Conservation (phyloP, 495 filamentous ascomycete species). For the Daldinia bambusicola region DNA sequence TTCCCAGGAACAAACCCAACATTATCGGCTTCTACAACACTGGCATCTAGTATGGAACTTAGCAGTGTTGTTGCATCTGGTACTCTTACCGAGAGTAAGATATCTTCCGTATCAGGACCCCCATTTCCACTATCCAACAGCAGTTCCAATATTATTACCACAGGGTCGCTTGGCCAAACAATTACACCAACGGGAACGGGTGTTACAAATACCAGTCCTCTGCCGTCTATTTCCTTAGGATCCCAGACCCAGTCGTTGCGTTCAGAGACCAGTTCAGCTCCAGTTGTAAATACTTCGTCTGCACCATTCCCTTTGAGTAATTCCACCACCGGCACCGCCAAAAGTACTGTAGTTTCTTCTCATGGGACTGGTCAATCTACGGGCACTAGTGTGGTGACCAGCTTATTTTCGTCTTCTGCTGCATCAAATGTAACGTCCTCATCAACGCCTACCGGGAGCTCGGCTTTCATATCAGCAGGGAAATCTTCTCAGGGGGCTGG, state of each 20-base stretch:
- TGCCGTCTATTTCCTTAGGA: neutral
- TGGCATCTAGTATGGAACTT: constrained; percentile 27
- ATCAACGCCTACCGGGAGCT: constrained; percentile 24
- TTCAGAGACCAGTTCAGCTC: constrained; percentile 19
- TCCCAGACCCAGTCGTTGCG: constrained; percentile 11
- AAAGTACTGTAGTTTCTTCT: constrained; percentile 23
- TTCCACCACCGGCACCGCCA: constrained; percentile 23
- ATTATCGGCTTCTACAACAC: constrained; percentile 19
- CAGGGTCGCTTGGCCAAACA: constrained; percentile 3
- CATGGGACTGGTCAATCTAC: constrained; percentile 9
- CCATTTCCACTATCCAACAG: constrained; percentile 33
- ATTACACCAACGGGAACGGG: constrained; percentile 13
- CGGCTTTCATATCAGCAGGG: neutral
- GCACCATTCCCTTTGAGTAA: constrained; percentile 39
- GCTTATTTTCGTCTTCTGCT: constrained; percentile 18
- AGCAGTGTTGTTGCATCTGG: constrained; percentile 40
- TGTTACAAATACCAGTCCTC: constrained; percentile 12
- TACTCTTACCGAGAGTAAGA: constrained; percentile 24
- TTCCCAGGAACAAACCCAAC: constrained; percentile 26
- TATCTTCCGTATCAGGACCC: constrained; percentile 17
- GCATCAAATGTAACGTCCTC: constrained; percentile 23
- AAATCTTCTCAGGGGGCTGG: constrained; percentile 11
- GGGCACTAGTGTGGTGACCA: constrained; percentile 24
- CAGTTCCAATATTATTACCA: constrained; percentile 18
- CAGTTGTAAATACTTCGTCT: constrained; percentile 24